A percentile compares a stretch with the other conserved stretches of the same genome.
phyloP scores from a whole-genome alignment of 305 asterid species.

The Fraxinus platypoda region DNA sequence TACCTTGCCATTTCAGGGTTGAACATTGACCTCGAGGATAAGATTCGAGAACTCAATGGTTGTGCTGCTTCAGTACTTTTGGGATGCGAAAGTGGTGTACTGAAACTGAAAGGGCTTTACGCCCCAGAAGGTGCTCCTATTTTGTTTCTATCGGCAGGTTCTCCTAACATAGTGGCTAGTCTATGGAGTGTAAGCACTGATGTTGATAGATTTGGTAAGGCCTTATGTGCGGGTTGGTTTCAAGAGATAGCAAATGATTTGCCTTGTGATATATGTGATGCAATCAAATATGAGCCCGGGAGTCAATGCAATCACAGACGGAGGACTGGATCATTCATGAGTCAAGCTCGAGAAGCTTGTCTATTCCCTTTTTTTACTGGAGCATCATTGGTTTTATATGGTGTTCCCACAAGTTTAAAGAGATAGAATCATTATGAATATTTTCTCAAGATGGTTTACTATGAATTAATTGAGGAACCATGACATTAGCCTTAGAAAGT shows the following conservation, averaged over 20 bases:
- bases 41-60: slow-evolving; percentile 61
- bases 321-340: too few species aligned
- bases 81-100: slow-evolving; percentile 88
- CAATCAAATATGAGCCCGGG: too few species aligned
- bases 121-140: slow-evolving; percentile 85
- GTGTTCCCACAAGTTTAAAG: too few species aligned
- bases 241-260: slow-evolving; percentile 43
- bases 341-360: too few species aligned
- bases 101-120: slow-evolving; percentile 62
- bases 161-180: slow-evolving; percentile 77
- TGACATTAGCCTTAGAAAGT: too few species aligned
- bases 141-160: slow-evolving; percentile 70
- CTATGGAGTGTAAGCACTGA: slow-evolving; percentile 92
- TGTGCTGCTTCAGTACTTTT: slow-evolving; percentile 83
- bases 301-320: too few species aligned
- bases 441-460: too few species aligned
- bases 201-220: slow-evolving; percentile 86
- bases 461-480: too few species aligned
- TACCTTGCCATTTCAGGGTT: slow-evolving; percentile 41
- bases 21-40: slow-evolving; percentile 67
- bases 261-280: slow-evolving; percentile 42
- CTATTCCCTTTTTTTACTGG: too few species aligned
- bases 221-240: slow-evolving; percentile 75
- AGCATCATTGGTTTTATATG: too few species aligned
- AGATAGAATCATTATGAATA: too few species aligned